These are phyloP conservation scores for Fermentozyma sake DNA, from an alignment of 1,139 yeast genomes.

Conservation along the genomic window DNA sequence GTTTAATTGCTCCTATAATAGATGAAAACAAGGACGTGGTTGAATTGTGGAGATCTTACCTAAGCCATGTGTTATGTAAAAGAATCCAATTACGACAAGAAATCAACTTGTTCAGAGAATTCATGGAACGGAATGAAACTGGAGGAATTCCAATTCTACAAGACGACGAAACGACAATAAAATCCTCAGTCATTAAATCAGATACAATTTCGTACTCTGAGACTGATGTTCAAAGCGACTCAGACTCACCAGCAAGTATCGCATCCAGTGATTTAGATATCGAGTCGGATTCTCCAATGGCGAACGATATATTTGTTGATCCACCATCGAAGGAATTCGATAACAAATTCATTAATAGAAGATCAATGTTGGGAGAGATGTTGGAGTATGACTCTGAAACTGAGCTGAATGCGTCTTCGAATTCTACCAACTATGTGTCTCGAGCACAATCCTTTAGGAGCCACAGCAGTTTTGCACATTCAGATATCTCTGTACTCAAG, in stretches of 20 bases:
- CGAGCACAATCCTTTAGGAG: too few relatives aligned
- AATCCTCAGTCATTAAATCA: too few relatives aligned
- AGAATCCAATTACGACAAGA: constrained; percentile 42
- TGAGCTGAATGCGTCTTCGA: constrained; percentile 14
- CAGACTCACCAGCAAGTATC: constrained; percentile 1
- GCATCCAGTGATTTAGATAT: too few relatives aligned
- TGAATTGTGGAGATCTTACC: constrained; percentile 36
- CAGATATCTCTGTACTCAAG: constrained; percentile 9
- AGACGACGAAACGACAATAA: too few relatives aligned
- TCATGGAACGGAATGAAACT: constrained; percentile 10
- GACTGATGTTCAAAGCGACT: neutral
- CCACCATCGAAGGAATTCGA: constrained; percentile 21
- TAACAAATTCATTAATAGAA: constrained; percentile 26
- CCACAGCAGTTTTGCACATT: too few relatives aligned
- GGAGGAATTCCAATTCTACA: neutral
- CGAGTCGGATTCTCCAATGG: too few relatives aligned
- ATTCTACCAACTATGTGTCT: too few relatives aligned
- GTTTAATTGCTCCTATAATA: constrained; percentile 1
- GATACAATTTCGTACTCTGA: too few relatives aligned
- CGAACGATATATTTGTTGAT: constrained; percentile 11
- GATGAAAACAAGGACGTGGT: constrained; percentile 12
- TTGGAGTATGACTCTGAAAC: constrained; percentile 39
- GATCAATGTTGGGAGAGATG: constrained; percentile 45
- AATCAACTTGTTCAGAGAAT: constrained; percentile 31
- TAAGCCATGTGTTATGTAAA: constrained; percentile 32